These are phyloP conservation scores for Venturia aucupariae DNA, from an alignment of 2,329 filamentous ascomycete species.

Conservation along the genomic window DNA sequence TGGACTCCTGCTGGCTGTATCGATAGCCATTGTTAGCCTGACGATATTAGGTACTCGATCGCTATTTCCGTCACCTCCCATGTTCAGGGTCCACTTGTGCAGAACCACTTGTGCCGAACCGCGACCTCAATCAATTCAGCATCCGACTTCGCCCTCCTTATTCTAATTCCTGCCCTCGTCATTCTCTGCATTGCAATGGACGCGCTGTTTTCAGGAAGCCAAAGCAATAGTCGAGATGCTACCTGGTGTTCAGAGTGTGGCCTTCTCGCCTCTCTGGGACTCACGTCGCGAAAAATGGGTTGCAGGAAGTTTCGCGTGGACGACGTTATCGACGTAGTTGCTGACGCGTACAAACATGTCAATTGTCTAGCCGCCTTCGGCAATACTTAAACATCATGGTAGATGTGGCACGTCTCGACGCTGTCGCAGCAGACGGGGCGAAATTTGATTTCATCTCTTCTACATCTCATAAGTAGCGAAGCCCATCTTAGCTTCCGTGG, in stretches of 20 bases:
- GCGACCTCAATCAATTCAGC: background rate
- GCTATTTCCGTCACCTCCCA: background rate
- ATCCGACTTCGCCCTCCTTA: background rate
- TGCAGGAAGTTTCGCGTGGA: conserved; percentile 22
- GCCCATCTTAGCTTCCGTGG: conserved; percentile 20
- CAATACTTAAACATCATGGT: conserved; percentile 47
- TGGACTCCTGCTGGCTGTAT: background rate
- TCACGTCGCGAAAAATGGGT: background rate
- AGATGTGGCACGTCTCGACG: conserved; percentile 45
- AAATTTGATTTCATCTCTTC: conserved; percentile 34
- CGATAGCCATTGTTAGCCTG: background rate
- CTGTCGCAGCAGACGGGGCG: conserved; percentile 32
- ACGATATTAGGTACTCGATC: background rate
- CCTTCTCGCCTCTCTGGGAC: conserved; percentile 9
- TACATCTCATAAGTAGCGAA: conserved; percentile 31
- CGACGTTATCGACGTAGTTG: conserved; percentile 27
- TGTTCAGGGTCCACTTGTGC: background rate
- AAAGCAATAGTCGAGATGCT: background rate
- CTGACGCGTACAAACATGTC: conserved; percentile 42
- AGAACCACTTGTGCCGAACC: no score
- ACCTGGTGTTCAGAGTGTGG: background rate
- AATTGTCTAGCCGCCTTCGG: conserved; percentile 44
- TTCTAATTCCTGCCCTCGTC: background rate
- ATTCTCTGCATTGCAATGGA: no score
- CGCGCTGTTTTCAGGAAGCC: background rate